Evolutionary conservation across 768 basidiomycete species (phyloP), one percentile per base, ranked within the genome.

Genomic region (Trametes cingulata): DNA sequence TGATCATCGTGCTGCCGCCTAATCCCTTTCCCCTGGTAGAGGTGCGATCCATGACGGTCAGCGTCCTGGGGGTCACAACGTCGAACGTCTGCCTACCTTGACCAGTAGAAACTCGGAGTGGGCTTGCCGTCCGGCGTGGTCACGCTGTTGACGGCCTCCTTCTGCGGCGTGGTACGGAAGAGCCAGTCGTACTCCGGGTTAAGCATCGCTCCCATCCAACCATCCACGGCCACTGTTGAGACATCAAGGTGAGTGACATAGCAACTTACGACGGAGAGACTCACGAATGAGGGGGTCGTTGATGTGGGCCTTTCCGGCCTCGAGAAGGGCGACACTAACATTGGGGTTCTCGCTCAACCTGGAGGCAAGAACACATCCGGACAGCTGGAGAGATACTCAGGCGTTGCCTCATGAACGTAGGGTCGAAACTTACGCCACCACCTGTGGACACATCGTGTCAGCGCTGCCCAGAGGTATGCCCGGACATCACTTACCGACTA

Each of bases 1-100:
- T 84, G 27, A 81, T 73, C 5, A 66, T 66, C 0, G 81, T 81
- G 54, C 71, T 77, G 2, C 83, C 82, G 2, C 83, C 73, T 6
- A 65, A 35, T 12, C 65, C 58, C 35, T 60, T 62, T 14, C 63
- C 62, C 17, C 65, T 67, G 3, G 46, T 5, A 17, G 13, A 2
- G 33, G 14, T 24, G 29, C 43, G 22, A n/a, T 39, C 20, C 20
- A 43, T 9, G 20, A 22, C 29, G 42, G 24, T 24, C 3, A 17
- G 12, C 25, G 25, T 9, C 4, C 6, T 14, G 25, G n/a, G n/a
- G n/a, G n/a, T n/a, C n/a, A n/a, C n/a, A n/a, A n/a, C n/a, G n/a
- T n/a, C n/a, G n/a, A n/a, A n/a, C n/a, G n/a, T n/a, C n/a, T 3
- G 15, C 25, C 14, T 25, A 46, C 45, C 45, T 46, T 2, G 45